Evolutionary conservation across 352 stramenopile genomes (phyloP).

Genomic region (Phytophthora hibernalis): DNA sequence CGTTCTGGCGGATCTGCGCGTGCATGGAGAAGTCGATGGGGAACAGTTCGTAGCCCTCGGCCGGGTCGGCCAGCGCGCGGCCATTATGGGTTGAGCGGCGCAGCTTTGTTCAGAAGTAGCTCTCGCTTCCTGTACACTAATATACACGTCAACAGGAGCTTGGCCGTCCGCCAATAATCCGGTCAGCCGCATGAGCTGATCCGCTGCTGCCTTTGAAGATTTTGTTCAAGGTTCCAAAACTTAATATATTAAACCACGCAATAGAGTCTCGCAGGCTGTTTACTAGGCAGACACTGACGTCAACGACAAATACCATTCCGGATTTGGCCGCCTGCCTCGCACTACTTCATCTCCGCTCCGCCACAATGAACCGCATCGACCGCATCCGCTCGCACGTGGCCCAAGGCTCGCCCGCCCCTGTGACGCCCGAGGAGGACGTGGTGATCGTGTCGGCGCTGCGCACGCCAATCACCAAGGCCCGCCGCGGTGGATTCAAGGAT

Average conservation of each 20-base stretch:
- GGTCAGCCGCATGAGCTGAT: constrained; percentile 46
- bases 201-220: constrained; percentile 43
- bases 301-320: constrained; percentile 11
- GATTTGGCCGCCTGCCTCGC: constrained; percentile 18
- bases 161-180: constrained; percentile 90
- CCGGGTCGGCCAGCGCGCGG: constrained; percentile 34
- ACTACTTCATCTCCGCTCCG: background rate
- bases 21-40: constrained; percentile 87
- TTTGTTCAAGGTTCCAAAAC: no score
- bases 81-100: constrained; percentile 22
- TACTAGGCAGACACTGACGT: no score
- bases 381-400: constrained; percentile 76
- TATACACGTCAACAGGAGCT: constrained; percentile 91
- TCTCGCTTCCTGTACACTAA: constrained; percentile 64
- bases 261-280: no score
- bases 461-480: constrained; percentile 89
- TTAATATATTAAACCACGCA: no score
- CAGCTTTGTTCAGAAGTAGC: background rate
- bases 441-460: constrained; percentile 86
- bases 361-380: constrained; percentile 76
- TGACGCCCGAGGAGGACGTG: constrained; percentile 71
- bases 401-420: constrained; percentile 28
- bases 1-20: constrained; percentile 64
- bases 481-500: constrained; percentile 92
- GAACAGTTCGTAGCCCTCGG: constrained; percentile 70